Percentiles rank a stretch among this genome's conserved stretches.
Evolutionary conservation across 768 basidiomycete genomes (phyloP).

Genomic region (Termitomyces sp.): DNA sequence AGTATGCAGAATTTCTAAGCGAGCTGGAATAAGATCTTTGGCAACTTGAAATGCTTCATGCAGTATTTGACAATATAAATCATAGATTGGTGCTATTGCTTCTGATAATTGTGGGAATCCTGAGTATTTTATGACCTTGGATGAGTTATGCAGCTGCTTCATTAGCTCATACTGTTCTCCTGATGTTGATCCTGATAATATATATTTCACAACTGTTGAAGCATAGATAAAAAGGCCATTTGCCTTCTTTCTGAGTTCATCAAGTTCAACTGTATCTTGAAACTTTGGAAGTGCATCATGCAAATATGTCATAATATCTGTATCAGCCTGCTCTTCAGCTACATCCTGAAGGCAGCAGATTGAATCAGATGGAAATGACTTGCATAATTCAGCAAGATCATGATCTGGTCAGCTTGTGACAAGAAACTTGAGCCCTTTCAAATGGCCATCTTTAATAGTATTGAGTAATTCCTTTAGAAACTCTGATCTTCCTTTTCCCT

Average conservation of each 20-base stretch:
- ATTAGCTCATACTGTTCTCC: background rate
- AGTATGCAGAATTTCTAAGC: conserved; percentile 15
- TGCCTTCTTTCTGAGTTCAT: background rate
- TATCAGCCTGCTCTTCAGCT: background rate
- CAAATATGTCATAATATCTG: background rate
- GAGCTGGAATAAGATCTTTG: background rate
- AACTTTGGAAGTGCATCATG: background rate
- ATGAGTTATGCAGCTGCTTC: background rate
- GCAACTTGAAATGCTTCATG: background rate
- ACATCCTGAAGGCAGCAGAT: conserved; percentile 9
- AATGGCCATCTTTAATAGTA: background rate
- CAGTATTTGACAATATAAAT: background rate
- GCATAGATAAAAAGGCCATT: background rate
- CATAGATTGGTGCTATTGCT: background rate
- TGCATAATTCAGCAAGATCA: conserved; percentile 11
- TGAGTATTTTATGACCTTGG: background rate
- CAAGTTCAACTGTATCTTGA: background rate
- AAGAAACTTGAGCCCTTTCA: background rate
- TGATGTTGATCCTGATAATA: background rate
- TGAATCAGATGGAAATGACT: conserved; percentile 10
- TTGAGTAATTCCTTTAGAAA: background rate
- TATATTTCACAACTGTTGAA: background rate
- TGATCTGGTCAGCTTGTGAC: background rate
- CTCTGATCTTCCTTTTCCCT: conserved; percentile 7
- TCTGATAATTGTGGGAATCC: no score